Evolutionary conservation across 1,139 yeast genomes (phyloP), one percentile per base, ranked within the genome.

Genomic region (Zygotorulaspora mrakii): DNA sequence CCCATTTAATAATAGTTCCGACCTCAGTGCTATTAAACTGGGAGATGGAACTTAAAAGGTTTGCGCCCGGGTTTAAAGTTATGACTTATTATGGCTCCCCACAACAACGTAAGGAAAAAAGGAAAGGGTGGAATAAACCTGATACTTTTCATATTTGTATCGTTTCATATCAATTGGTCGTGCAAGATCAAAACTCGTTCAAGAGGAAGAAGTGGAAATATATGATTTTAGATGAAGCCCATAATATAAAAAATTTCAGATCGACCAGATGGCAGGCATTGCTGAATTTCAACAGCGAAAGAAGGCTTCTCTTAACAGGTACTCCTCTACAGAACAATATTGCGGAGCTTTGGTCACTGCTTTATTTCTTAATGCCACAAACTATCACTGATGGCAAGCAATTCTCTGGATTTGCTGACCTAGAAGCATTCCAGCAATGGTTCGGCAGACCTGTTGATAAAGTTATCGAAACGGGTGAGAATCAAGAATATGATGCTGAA

Each of bases 31-130:
- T 94, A 82, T 77, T 94, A 42, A 94, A 94, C 61, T 94, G 99
- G 99, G 99, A 94, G 62, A 89, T 91, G 96, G 99, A 94, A 61
- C 89, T 94, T 67, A 94, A 91, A 59, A 79, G 95, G 53, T 94
- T 94, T 70, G 97, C 97, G 1, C 99, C 99, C 0, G 99, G 98
- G 0, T 84, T 94, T 63, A 91, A 94, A 61, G 94, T 94, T 1
- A 62, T 94, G 61, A 91, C 98, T 0, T 94, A 94, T 61, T 94
- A 91, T 58, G 99, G 99, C 0, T 82, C 94, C n/a, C 98, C 97
- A 0, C 95, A 86, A 56, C 97, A 94, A 61, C 80, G 99, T 57
- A 91, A 91, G 34, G 94, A 85, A 52, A 94, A 94, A 57, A 78
- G 99, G 54, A 83, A 83, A 49, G 99, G 99, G 1, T 94, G 99